These are phyloP conservation scores for Ceratocystis variospora DNA, from an alignment of 2,329 filamentous ascomycete genomes.

Conservation along the genomic window DNA sequence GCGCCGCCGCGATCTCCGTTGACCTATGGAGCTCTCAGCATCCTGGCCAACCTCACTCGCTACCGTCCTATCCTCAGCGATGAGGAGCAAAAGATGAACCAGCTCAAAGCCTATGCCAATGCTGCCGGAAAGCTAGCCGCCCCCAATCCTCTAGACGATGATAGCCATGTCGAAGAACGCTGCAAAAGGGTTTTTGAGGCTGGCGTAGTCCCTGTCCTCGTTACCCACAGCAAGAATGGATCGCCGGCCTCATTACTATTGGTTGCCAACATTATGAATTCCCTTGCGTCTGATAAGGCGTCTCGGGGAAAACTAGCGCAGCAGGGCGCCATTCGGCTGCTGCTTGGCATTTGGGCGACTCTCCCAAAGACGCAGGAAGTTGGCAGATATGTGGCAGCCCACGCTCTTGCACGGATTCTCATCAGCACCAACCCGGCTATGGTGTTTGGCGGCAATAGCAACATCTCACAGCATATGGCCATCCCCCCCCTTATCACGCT, in stretches of 20 bases:
- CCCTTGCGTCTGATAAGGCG: slow-evolving; percentile 59
- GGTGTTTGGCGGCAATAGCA: slow-evolving; percentile 66
- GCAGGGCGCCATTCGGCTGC: slow-evolving; percentile 79
- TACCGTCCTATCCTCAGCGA: slow-evolving; percentile 69
- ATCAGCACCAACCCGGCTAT: slow-evolving; percentile 76
- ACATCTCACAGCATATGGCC: slow-evolving; percentile 62
- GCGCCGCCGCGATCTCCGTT: slow-evolving; percentile 52
- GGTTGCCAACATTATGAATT: slow-evolving; percentile 61
- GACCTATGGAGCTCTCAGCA: slow-evolving; percentile 74
- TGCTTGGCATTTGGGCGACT: slow-evolving; percentile 56
- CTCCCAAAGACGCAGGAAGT: slow-evolving; percentile 39
- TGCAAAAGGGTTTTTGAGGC: slow-evolving; percentile 69
- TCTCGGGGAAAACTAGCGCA: slow-evolving; percentile 72
- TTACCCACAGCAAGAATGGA: slow-evolving; percentile 59
- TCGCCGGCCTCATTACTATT: slow-evolving; percentile 58
- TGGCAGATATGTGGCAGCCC: slow-evolving; percentile 50
- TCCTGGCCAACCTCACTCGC: slow-evolving; percentile 70
- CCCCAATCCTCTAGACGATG: slow-evolving; percentile 57
- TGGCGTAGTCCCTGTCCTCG: slow-evolving; percentile 61
- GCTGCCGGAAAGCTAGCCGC: slow-evolving; percentile 53
- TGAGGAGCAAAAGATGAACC: slow-evolving; percentile 80
- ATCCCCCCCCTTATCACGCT: slow-evolving; percentile 69
- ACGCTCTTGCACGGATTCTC: slow-evolving; percentile 69
- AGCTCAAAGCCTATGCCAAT: slow-evolving; percentile 90
- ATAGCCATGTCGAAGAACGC: slow-evolving; percentile 59